Evolutionary conservation across 2,329 filamentous ascomycete species (phyloP), one percentile per base, ranked within the genome.

Genomic region (Stagonosporopsis chrysanthemi): DNA sequence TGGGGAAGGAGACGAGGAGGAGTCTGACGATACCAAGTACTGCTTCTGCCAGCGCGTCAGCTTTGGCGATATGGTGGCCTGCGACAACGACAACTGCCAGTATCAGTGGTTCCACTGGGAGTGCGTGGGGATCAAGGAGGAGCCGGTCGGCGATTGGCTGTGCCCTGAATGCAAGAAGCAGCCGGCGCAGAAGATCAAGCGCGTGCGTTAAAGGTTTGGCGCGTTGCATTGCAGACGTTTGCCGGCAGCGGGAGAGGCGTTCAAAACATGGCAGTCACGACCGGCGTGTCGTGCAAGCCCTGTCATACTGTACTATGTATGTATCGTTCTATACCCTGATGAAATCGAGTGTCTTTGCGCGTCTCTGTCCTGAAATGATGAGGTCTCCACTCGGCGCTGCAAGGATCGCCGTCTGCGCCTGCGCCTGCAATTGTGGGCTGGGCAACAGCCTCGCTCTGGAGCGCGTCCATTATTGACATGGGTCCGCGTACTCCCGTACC

Each of bases 71-170:
- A 95, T 95, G 91, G 90, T 95, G 62, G 91, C 90, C 28, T 95
- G 91, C 79, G 91, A 95, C 79, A 94, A 94, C 75, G 87, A 90
- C 56, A 84, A 88, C 64, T 95, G 91, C 76, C 87, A 88, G 43
- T 90, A 86, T 70, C 90, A 95, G 78, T 95, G 91, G 91, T 95
- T 95, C 75, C 91, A 95, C 78, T 95, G 90, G 89, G 87, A 78
- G 57, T 83, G 81, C 60, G 80, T 83, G 46, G 78, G 78, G 26
- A 77, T 83, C 60, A 80, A 80, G 60, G 76, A 79, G 65, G 80
- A 82, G 69, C 81, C 81, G 4, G 72, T 76, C 52, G 81, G 80
- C 14, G 79, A 82, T 60, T 83, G 81, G 81, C 71, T 83, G 36
- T 83, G 81, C 71, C 79, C 80, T 5, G 70, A 76, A 55, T 73